Evolutionary conservation across 768 basidiomycete genomes (phyloP).

Genomic region (Suillus spraguei): DNA sequence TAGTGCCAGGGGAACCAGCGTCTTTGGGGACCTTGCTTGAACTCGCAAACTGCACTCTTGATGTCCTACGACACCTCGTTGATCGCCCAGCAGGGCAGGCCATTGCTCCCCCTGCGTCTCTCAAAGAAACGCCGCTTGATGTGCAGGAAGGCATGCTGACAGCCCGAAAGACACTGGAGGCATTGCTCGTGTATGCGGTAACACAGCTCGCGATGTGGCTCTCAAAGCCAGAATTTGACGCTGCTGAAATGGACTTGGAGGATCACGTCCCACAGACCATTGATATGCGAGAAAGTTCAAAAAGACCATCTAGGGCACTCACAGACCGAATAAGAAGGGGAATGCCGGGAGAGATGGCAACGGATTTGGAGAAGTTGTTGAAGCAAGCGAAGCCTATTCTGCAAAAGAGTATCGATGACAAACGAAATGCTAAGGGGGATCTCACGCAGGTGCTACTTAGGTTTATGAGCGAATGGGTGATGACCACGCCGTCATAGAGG

Average conservation of each 20-base stretch:
- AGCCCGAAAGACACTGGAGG: conserved; percentile 66
- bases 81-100: conserved; percentile 61
- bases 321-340: conserved; percentile 71
- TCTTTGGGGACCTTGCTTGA: conserved; percentile 90
- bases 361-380: conserved; percentile 68
- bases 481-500: conserved; percentile 31
- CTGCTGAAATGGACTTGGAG: too few species aligned
- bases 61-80: conserved; percentile 69
- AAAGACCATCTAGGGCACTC: conserved; percentile 55
- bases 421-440: conserved; percentile 45
- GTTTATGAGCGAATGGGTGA: conserved; percentile 67
- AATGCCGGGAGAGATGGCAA: conserved; percentile 80
- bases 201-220: too few species aligned
- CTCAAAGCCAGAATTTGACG: too few species aligned
- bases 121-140: conserved; percentile 37
- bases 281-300: too few species aligned
- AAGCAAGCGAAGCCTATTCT: conserved; percentile 66
- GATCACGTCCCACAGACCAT: too few species aligned
- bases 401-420: conserved; percentile 55
- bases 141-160: conserved; percentile 62
- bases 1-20: conserved; percentile 78
- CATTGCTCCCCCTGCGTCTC: conserved; percentile 39
- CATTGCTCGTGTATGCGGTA: conserved; percentile 66
- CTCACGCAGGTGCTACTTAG: conserved; percentile 59
- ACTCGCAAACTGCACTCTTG: conserved; percentile 74